phyloP scores from a whole-genome alignment of 345 rosid species.

The Camelina hispida region DNA sequence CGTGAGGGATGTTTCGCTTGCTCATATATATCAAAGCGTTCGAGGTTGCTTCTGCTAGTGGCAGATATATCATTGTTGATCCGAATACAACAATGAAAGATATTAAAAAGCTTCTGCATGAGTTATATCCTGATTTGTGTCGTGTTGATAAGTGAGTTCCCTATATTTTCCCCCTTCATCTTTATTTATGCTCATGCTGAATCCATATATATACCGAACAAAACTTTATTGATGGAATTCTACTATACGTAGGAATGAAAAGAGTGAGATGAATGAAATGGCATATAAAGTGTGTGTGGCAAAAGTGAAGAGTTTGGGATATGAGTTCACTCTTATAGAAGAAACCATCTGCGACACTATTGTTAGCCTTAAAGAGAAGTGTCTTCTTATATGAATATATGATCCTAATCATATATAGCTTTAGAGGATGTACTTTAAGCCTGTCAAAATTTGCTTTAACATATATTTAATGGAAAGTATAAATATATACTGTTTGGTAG shows the following conservation, averaged over 20 bases:
- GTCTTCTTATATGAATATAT: neutral
- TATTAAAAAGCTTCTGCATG: neutral
- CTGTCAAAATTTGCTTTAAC: no score
- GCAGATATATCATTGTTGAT: conserved; percentile 11
- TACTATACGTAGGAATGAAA: neutral
- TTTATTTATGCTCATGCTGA: neutral
- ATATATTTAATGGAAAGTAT: no score
- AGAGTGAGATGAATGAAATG: neutral
- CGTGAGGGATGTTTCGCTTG: conserved; percentile 33
- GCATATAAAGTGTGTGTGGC: conserved; percentile 11
- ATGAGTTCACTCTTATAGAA: conserved; percentile 13
- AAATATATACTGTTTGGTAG: no score
- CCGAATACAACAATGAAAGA: neutral
- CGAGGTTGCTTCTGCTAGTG: conserved; percentile 18
- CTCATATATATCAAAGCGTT: conserved; percentile 34
- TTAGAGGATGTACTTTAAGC: no score
- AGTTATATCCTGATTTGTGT: conserved; percentile 4
- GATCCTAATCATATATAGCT: no score
- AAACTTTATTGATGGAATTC: neutral
- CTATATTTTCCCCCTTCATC: neutral
- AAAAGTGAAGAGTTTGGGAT: conserved; percentile 25
- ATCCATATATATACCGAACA: neutral
- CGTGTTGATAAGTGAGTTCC: conserved; percentile 1
- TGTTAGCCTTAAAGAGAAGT: neutral
- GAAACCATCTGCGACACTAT: conserved; percentile 1